Evolutionary conservation across 2,329 filamentous ascomycete genomes (phyloP).

Genomic region (Moelleriella libera): DNA sequence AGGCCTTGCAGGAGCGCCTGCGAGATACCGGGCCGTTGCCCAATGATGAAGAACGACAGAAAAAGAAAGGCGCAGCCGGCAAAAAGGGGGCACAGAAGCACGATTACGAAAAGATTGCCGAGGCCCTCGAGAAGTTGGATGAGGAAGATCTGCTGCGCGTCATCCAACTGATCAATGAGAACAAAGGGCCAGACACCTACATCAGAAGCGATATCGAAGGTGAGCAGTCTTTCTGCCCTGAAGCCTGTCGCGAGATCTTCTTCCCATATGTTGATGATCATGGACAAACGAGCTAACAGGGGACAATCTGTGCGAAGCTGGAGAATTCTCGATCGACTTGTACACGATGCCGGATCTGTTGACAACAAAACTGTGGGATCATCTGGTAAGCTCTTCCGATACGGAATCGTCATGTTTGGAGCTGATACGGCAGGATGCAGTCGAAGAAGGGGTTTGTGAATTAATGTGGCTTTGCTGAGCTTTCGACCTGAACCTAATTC

Average conservation of each 20-base stretch:
- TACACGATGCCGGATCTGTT: constrained; percentile 89
- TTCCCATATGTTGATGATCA: constrained; percentile 16
- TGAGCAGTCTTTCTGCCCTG: constrained; percentile 30
- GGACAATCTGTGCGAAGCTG: constrained; percentile 40
- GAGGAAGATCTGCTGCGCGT: constrained; percentile 92
- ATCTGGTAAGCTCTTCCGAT: constrained; percentile 32
- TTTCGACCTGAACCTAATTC: neutral
- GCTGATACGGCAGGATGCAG: constrained; percentile 7
- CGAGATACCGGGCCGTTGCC: constrained; percentile 78
- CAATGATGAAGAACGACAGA: constrained; percentile 48
- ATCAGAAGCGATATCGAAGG: constrained; percentile 95
- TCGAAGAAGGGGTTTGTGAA: constrained; percentile 26
- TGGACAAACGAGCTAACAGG: constrained; percentile 17
- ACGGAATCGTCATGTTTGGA: too few species aligned
- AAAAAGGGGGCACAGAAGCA: constrained; percentile 65
- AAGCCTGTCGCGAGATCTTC: constrained; percentile 3
- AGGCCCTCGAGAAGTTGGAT: constrained; percentile 72
- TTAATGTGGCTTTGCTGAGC: neutral
- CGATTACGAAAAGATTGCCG: constrained; percentile 95
- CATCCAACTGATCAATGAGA: constrained; percentile 96
- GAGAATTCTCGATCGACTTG: constrained; percentile 95
- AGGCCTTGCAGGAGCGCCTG: constrained; percentile 64
- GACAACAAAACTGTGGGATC: constrained; percentile 93
- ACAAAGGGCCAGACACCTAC: constrained; percentile 88
- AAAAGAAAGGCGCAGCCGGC: constrained; percentile 48